Conservation (phyloP, 2,329 filamentous ascomycete species). For the Aschersonia sp. region DNA sequence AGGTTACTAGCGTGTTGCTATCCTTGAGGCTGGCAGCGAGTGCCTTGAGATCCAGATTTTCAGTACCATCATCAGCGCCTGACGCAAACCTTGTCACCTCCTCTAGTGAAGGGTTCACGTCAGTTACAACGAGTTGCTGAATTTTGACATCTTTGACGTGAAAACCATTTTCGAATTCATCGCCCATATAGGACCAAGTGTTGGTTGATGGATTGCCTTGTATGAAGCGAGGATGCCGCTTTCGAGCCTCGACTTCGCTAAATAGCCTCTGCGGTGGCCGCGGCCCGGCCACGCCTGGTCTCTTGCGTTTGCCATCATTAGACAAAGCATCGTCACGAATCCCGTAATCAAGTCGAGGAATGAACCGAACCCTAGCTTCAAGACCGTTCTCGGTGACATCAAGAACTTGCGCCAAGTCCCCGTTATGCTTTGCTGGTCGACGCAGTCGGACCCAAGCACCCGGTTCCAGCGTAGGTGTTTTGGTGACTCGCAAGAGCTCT, state of each 20-base stretch:
- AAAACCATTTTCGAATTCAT: constrained; percentile 87
- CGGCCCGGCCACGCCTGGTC: constrained; percentile 44
- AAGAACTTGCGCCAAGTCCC: constrained; percentile 82
- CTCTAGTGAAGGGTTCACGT: constrained; percentile 86
- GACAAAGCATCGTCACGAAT: constrained; percentile 57
- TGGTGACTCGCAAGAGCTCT: constrained; percentile 79
- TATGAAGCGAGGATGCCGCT: constrained; percentile 56
- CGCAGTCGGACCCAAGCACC: constrained; percentile 88
- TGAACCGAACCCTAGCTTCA: constrained; percentile 73
- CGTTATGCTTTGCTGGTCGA: constrained; percentile 65
- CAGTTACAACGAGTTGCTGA: constrained; percentile 68
- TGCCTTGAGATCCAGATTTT: constrained; percentile 84
- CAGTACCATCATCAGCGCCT: constrained; percentile 78
- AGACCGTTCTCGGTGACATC: constrained; percentile 89
- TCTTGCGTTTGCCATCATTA: constrained; percentile 66
- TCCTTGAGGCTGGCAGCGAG: constrained; percentile 83
- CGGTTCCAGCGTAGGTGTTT: constrained; percentile 70
- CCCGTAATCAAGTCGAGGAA: constrained; percentile 86
- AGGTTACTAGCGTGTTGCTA: constrained; percentile 66
- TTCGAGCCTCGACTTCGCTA: constrained; percentile 83
- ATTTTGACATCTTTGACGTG: constrained; percentile 89
- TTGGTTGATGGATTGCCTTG: constrained; percentile 62
- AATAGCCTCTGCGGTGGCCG: constrained; percentile 82
- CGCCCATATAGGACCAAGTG: constrained; percentile 71
- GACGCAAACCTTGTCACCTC: constrained; percentile 92